phyloP scores from a whole-genome alignment of 148 eudicot species.

The Drosera capensis region DNA sequence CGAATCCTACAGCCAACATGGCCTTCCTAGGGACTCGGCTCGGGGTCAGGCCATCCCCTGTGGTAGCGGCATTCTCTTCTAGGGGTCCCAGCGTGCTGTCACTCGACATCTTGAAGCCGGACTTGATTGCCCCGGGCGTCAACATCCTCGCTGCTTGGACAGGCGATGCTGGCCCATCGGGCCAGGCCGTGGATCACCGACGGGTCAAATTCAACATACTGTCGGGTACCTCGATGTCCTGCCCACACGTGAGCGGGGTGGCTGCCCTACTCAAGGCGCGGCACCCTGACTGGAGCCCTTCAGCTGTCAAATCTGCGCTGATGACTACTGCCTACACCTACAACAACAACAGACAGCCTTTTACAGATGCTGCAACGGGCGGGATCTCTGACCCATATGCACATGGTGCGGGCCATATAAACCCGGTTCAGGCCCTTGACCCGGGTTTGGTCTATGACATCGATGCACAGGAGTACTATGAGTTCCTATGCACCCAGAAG shows the following conservation, averaged over 20 bases:
- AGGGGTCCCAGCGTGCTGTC: constrained; percentile 78
- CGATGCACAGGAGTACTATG: constrained; percentile 52
- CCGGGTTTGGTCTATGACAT: constrained; percentile 83
- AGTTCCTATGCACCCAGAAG: constrained; percentile 62
- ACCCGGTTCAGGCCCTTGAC: constrained; percentile 56
- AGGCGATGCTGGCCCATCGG: constrained; percentile 48
- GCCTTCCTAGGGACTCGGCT: constrained; percentile 52
- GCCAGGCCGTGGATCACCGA: constrained; percentile 38
- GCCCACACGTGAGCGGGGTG: constrained; percentile 92
- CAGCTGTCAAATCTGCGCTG: constrained; percentile 73
- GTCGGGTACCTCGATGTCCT: constrained; percentile 93
- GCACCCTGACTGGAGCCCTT: constrained; percentile 86
- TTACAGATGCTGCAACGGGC: constrained; percentile 45
- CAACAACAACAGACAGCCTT: constrained; percentile 24
- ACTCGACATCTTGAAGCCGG: constrained; percentile 65
- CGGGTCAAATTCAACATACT: constrained; percentile 59
- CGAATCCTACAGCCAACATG: constrained; percentile 39
- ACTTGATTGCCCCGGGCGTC: constrained; percentile 82
- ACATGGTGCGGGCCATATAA: constrained; percentile 86
- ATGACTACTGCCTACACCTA: constrained; percentile 89
- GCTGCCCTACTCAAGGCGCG: constrained; percentile 72
- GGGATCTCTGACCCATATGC: constrained; percentile 41
- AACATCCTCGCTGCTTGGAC: constrained; percentile 94
- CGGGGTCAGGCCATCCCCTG: constrained; percentile 56
- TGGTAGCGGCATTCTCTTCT: constrained; percentile 84